Evolutionary conservation across 805 yeast genomes (phyloP), one percentile per base, ranked within the genome.

Genomic region (Metschnikowia gruessii): DNA sequence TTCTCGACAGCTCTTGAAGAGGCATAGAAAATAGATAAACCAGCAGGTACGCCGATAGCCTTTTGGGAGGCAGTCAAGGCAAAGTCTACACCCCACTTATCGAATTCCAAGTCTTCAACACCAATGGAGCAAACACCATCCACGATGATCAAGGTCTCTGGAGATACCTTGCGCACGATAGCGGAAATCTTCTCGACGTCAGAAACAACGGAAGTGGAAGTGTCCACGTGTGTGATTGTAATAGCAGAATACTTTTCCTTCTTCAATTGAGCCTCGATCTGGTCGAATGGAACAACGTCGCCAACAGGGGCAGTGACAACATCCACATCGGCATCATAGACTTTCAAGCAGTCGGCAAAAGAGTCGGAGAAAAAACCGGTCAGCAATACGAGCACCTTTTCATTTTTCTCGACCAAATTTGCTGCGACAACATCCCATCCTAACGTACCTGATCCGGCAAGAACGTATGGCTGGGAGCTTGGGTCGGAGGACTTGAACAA

Each of bases 101-200:
- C 92, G 62, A 92, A 92, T 58, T 87, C 81, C 53, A 92, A 72
- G 56, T 81, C 77, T 70, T 92, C 99, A 50, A 87, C 94, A 21
- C 86, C 98, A 50, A 91, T 80, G 7, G 97, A 89, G 69, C 98
- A 94, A 26, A 92, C 98, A 39, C 95, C 96, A 65, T 92, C 99
- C 34, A 92, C 96, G 42, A 89, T 71, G 44, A 92, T 75, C 51
- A 92, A 75, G 19, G 97, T 80, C 26, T 86, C 85, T 44, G 98
- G 97, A 3, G 89, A 79, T 1, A 75, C 68, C 52, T 69, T 61
- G 58, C 81, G 80, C 49, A 87, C 84, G n/a, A 83, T 54, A 43
- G 66, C 68, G 22, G 95, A 67, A 47, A 90, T 75, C 15, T 73
- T 70, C 60, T 79, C 73, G 52, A 92, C 82, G 60, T 87, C 85